A percentile compares a stretch with the other conserved stretches of the same genome.
These are phyloP conservation scores for Pelargonium australe DNA, from an alignment of 441 rosid species.

Conservation along the genomic window DNA sequence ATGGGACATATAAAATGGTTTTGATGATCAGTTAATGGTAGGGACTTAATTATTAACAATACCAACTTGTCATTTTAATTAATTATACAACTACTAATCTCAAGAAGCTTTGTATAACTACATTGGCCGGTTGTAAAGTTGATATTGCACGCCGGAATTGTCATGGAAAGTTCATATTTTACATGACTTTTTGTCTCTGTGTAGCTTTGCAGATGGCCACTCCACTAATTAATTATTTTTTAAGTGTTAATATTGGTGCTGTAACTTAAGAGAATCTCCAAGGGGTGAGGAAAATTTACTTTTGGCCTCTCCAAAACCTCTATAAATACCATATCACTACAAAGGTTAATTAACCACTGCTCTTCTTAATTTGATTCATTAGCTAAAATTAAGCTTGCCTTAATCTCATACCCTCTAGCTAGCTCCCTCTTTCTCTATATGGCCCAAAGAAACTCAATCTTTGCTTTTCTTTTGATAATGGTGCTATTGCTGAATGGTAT, in stretches of 20 bases:
- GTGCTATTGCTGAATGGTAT: slow-evolving; percentile 16
- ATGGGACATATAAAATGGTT: too few relatives aligned
- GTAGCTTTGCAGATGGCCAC: too few relatives aligned
- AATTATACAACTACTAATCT: too few relatives aligned
- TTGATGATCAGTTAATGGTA: too few relatives aligned
- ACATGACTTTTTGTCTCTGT: too few relatives aligned
- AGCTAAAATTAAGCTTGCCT: not conserved
- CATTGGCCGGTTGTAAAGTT: too few relatives aligned
- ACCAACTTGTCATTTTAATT: too few relatives aligned
- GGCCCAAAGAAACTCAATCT: slow-evolving; percentile 15
- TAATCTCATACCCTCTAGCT: not conserved
- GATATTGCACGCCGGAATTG: too few relatives aligned
- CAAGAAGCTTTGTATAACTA: too few relatives aligned
- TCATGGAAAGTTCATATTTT: too few relatives aligned
- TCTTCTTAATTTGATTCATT: not conserved
- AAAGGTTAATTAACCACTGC: not conserved
- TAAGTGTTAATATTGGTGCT: not conserved
- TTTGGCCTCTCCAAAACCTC: not conserved
- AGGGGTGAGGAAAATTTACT: not conserved
- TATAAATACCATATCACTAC: not conserved
- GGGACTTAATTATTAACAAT: too few relatives aligned
- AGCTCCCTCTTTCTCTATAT: slow-evolving; percentile 7
- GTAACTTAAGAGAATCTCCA: not conserved
- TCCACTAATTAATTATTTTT: too few relatives aligned
- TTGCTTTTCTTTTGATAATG: slow-evolving; percentile 16